Base-by-base conservation (phyloP, 1,284 basidiomycete genomes). In the Papiliotrema flavescens region DNA sequence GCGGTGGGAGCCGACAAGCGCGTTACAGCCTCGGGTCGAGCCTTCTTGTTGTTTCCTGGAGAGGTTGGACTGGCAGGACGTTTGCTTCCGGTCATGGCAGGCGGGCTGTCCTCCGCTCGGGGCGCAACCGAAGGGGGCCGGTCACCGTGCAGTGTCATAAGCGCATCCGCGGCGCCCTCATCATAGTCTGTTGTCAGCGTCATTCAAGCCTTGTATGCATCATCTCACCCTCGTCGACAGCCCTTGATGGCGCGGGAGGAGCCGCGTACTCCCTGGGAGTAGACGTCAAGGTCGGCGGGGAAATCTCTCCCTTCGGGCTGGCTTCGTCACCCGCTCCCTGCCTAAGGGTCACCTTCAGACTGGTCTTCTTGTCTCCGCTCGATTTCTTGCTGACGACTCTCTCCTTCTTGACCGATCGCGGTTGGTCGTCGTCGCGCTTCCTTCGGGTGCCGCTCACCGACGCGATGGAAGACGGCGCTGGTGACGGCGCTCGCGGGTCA, bases 111-210 rank as follows among this genome's bases (percentile, higher is more conserved):
- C 24, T 47, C 32, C 13, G 20, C 14, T 26, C 51, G 35, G 35
- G 49, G 41, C 22, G 32, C 32, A 14, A 64, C 51, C 6, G 45
- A 19, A 28, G 66, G 28, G 5, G 28, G 62, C 36, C 69, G 66
- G 54, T 74, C 71, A 3, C 71, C 67, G 46, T 71, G 69, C n/a
- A 76, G 60, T 17, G 66, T 62, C 73, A 77, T 74, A 19, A 77
- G 61, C 35, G 75, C 75, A 52, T 76, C 74, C 19, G 67, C 71
- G 14, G 70, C 71, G 11, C 73, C 71, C 59, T 76, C 75, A 60
- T 77, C 75, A 52, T 77, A 77, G 48, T 77, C 75, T 76, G 48
- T 37, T 2, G 36, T 17, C 43, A 42, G 64, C 49, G 59, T 50
- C 47, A 9, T n/a, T 39, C 26, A 3, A 17, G 37, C 22, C 13